Conservation (phyloP, 1,139 yeast genomes). For the Wickerhamomyces sp. region DNA sequence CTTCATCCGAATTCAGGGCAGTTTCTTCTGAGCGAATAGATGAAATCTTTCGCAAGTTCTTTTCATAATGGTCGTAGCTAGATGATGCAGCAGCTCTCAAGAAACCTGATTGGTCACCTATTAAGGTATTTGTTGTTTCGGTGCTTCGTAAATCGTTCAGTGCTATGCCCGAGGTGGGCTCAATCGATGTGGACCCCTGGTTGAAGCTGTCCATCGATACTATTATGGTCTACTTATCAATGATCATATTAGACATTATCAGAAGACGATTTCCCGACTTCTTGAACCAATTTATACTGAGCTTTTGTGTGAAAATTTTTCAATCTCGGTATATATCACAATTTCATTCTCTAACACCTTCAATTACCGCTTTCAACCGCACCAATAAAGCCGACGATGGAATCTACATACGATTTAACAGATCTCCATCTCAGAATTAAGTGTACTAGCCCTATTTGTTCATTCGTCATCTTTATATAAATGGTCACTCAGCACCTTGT, state of each 20-base stretch:
- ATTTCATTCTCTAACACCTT: not conserved
- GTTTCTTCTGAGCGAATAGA: not conserved
- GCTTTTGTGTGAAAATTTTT: not conserved
- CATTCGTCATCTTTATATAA: constrained; percentile 41
- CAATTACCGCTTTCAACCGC: not conserved
- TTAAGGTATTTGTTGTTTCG: no score
- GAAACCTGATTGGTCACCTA: no score
- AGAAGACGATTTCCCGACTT: no score
- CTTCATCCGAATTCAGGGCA: constrained; percentile 4
- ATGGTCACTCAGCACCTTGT: constrained; percentile 54
- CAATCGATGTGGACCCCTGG: not conserved
- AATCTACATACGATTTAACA: no score
- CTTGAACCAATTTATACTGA: not conserved
- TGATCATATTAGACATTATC: no score
- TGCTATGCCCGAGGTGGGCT: constrained; percentile 1
- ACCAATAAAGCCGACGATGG: not conserved
- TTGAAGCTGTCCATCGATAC: no score
- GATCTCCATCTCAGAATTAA: no score
- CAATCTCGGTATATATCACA: not conserved
- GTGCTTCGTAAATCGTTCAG: not conserved
- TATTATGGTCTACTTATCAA: no score
- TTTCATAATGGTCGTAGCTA: not conserved
- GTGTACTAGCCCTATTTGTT: not conserved
- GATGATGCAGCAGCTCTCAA: not conserved
- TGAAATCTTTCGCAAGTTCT: not conserved